Percentiles rank a stretch among this genome's conserved stretches.
Conservation (phyloP, 2,329 filamentous ascomycete species). For the Aspergillus melleus region DNA sequence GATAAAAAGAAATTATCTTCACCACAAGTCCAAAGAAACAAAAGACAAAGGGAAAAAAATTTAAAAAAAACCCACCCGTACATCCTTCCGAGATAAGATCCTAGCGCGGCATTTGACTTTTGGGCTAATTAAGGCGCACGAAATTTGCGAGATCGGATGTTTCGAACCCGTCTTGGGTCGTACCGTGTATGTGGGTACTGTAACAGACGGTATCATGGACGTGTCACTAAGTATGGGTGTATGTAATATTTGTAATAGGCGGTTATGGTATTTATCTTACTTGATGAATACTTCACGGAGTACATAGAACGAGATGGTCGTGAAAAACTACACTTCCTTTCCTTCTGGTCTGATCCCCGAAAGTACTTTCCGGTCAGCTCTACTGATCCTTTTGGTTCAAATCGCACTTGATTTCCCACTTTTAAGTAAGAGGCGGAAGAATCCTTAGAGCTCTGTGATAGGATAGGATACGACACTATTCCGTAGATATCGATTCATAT, state of each 20-base stretch:
- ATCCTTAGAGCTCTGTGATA: no score
- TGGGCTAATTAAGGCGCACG: neutral
- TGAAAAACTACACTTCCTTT: no score
- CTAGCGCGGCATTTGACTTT: conserved; percentile 17
- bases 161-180: neutral
- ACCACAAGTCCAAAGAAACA: neutral
- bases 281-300: no score
- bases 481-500: neutral
- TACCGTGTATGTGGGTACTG: neutral
- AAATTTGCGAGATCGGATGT: conserved; percentile 25
- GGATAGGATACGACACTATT: no score
- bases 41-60: neutral
- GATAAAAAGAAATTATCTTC: neutral
- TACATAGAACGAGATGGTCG: no score
- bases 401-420: no score
- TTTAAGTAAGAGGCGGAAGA: no score
- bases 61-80: neutral
- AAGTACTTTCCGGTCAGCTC: no score
- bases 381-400: no score
- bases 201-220: neutral
- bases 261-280: neutral
- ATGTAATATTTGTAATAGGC: neutral
- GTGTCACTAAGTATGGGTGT: neutral
- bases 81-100: conserved; percentile 27
- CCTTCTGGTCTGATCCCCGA: no score